phyloP scores from a whole-genome alignment of 2,329 filamentous ascomycete species.

The Phyllosticta capitalensis region DNA sequence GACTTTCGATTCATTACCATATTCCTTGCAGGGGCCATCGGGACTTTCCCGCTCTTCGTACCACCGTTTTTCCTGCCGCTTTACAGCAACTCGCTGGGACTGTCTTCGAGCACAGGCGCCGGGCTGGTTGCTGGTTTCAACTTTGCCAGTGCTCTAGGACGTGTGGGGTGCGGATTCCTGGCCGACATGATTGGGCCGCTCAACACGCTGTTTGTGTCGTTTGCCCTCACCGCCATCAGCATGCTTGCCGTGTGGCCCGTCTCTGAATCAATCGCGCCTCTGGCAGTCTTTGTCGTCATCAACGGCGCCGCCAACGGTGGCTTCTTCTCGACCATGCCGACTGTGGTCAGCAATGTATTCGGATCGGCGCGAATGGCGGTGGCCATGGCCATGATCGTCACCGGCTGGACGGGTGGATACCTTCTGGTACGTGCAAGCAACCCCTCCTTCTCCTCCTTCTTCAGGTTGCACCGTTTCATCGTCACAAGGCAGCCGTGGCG shows the following conservation, averaged over 20 bases:
- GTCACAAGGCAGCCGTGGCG: neutral
- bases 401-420: conserved; percentile 52
- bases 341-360: conserved; percentile 51
- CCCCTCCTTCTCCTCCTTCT: neutral
- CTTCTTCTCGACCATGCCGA: conserved; percentile 56
- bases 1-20: conserved; percentile 43
- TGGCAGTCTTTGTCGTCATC: conserved; percentile 49
- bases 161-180: conserved; percentile 46
- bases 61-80: conserved; percentile 53
- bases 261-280: conserved; percentile 43
- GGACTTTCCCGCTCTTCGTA: conserved; percentile 51
- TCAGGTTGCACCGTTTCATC: neutral
- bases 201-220: conserved; percentile 34
- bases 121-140: conserved; percentile 53
- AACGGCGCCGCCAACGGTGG: conserved; percentile 54
- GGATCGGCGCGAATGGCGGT: conserved; percentile 45
- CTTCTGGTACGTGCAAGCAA: conserved; percentile 33
- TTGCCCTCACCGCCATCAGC: conserved; percentile 46
- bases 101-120: conserved; percentile 45
- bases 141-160: conserved; percentile 49
- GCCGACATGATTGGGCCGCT: conserved; percentile 24
- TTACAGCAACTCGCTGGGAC: conserved; percentile 45
- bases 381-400: conserved; percentile 54
- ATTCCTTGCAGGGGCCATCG: conserved; percentile 46
- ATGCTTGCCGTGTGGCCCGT: conserved; percentile 55